Conservation (phyloP, 371 early-diverging fungal species). For the Nematocida homosporus region DNA sequence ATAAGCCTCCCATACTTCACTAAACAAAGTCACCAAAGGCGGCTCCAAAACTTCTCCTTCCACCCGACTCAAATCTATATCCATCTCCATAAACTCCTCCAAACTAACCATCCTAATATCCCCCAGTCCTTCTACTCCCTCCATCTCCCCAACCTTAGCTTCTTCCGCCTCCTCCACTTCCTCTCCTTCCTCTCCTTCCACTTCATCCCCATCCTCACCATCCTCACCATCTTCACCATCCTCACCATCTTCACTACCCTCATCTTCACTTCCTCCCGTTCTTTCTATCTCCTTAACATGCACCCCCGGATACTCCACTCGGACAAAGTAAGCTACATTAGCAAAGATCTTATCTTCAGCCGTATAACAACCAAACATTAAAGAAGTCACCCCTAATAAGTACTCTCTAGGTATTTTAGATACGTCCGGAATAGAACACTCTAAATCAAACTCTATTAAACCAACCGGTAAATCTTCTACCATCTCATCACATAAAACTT, state of each 20-base stretch:
- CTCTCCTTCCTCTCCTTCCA: slow-evolving; percentile 67
- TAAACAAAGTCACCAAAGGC: slow-evolving; percentile 61
- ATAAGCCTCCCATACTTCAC: slow-evolving; percentile 53
- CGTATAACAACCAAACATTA: slow-evolving; percentile 56
- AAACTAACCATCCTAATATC: slow-evolving; percentile 30
- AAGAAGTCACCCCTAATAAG: slow-evolving; percentile 63
- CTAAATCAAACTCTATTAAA: slow-evolving; percentile 60
- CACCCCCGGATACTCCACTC: slow-evolving; percentile 66
- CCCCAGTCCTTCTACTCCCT: slow-evolving; percentile 46
- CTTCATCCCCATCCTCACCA: slow-evolving; percentile 42
- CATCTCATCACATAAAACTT: slow-evolving; percentile 55
- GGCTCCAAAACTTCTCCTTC: slow-evolving; percentile 57
- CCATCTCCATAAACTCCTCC: slow-evolving; percentile 51
- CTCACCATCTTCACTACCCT: slow-evolving; percentile 40
- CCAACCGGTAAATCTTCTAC: slow-evolving; percentile 63
- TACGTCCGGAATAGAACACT: slow-evolving; percentile 55
- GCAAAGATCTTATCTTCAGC: slow-evolving; percentile 59
- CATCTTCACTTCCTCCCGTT: slow-evolving; percentile 20
- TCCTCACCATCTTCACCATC: slow-evolving; percentile 63
- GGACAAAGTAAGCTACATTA: slow-evolving; percentile 65
- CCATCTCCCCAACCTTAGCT: slow-evolving; percentile 29
- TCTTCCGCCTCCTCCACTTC: slow-evolving; percentile 68
- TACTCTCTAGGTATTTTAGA: slow-evolving; percentile 55
- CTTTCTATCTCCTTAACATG: slow-evolving; percentile 35
- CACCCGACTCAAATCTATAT: slow-evolving; percentile 56